These are phyloP conservation scores for Fusarium napiforme DNA, from an alignment of 2,329 filamentous ascomycete genomes.

Conservation along the genomic window DNA sequence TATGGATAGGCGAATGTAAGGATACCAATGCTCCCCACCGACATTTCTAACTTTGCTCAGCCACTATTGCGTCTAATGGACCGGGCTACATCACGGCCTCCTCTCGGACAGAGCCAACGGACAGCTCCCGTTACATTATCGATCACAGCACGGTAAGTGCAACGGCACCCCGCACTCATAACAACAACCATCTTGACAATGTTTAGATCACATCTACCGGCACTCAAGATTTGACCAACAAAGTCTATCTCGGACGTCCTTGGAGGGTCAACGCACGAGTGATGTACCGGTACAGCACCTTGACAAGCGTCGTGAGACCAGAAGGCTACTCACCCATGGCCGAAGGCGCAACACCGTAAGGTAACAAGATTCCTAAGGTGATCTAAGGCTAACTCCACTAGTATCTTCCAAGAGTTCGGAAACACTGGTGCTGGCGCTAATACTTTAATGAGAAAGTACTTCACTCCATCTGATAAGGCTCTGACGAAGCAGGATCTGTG, in stretches of 20 bases:
- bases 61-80: neutral
- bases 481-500: neutral
- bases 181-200: fast-evolving
- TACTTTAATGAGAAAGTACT: neutral
- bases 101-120: neutral
- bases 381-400: neutral
- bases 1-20: neutral
- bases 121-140: neutral
- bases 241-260: neutral
- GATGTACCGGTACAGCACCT: neutral
- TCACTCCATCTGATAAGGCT: neutral
- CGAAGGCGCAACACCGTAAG: neutral
- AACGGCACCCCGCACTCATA: fast-evolving
- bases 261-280: neutral
- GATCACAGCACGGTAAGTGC: neutral
- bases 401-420: neutral
- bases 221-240: fast-evolving
- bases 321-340: neutral
- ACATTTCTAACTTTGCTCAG: neutral
- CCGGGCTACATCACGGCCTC: neutral
- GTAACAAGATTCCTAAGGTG: fast-evolving
- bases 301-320: neutral
- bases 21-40: fast-evolving
- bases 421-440: neutral
- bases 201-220: fast-evolving